Percentiles rank a stretch among this genome's conserved stretches.
Evolutionary conservation across 2,329 filamentous ascomycete genomes (phyloP).

Genomic region (Fusarium pseudocircinatum): DNA sequence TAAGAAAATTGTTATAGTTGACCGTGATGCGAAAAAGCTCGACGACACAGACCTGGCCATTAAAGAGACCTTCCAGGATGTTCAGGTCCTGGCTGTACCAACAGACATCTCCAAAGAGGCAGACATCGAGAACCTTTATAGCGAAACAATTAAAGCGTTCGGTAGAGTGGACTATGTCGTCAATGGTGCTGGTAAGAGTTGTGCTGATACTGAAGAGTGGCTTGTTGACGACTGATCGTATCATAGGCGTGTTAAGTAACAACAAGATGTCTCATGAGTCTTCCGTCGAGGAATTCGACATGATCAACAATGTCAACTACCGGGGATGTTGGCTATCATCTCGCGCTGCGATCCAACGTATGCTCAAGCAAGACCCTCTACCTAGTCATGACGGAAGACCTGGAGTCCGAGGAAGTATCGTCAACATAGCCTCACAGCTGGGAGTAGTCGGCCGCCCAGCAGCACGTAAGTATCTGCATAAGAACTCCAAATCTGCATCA

Average conservation of each 20-base stretch:
- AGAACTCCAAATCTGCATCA: fast-evolving
- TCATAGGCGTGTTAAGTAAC: slow-evolving; percentile 3
- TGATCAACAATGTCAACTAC: slow-evolving; percentile 65
- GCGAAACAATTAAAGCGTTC: not conserved
- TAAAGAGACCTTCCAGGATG: not conserved
- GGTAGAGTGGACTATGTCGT: slow-evolving; percentile 13
- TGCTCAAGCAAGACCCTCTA: slow-evolving; percentile 57
- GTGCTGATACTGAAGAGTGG: too few species aligned
- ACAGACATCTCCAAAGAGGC: slow-evolving; percentile 16
- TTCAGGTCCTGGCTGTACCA: not conserved
- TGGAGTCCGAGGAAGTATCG: slow-evolving; percentile 53
- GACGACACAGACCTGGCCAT: not conserved
- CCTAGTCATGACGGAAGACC: slow-evolving; percentile 45
- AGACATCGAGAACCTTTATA: not conserved
- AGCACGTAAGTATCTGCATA: slow-evolving; percentile 40
- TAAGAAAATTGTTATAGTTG: not conserved
- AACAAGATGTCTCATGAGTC: slow-evolving; percentile 17
- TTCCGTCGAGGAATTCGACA: slow-evolving; percentile 54
- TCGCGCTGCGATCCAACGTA: slow-evolving; percentile 54
- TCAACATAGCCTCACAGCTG: slow-evolving; percentile 63
- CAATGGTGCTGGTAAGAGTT: slow-evolving; percentile 8
- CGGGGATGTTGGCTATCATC: slow-evolving; percentile 60
- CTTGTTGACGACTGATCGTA: not conserved
- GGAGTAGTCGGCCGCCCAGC: slow-evolving; percentile 58
- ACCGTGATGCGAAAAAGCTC: slow-evolving; percentile 1